phyloP scores from a whole-genome alignment of 2,329 filamentous ascomycete species.

The Alternaria atra region DNA sequence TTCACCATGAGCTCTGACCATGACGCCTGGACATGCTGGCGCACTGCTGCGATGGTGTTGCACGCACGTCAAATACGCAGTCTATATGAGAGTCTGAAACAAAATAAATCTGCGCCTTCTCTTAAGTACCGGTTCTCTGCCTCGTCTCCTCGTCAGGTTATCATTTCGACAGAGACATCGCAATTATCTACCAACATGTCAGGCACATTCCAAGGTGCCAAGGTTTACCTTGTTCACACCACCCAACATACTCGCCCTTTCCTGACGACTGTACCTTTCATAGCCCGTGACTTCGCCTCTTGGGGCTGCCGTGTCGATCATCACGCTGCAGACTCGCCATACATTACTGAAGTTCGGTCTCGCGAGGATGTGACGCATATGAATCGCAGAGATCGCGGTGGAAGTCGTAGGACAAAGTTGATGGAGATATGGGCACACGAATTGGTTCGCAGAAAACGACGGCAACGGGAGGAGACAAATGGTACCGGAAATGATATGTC shows the following conservation, averaged over 20 bases:
- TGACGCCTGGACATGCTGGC: background rate
- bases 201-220: slow-evolving; percentile 1
- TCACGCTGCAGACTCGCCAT: slow-evolving; percentile 18
- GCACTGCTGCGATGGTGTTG: background rate
- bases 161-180: background rate
- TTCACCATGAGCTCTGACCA: background rate
- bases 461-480: background rate
- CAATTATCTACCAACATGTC: background rate
- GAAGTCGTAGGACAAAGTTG: slow-evolving; percentile 17
- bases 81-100: background rate
- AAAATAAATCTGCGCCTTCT: background rate
- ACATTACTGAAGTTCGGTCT: slow-evolving; percentile 22
- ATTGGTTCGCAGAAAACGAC: slow-evolving; percentile 15
- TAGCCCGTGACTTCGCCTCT: slow-evolving; percentile 26
- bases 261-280: slow-evolving; percentile 24
- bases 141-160: background rate
- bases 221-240: slow-evolving; percentile 23
- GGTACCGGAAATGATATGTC: background rate
- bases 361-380: slow-evolving; percentile 17
- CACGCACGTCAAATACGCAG: background rate
- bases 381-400: slow-evolving; percentile 9
- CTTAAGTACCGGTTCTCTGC: background rate
- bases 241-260: slow-evolving; percentile 14
- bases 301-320: slow-evolving; percentile 27
- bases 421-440: slow-evolving; percentile 32